phyloP scores from a whole-genome alignment of 1,284 basidiomycete species.

The Peniophora sp. region DNA sequence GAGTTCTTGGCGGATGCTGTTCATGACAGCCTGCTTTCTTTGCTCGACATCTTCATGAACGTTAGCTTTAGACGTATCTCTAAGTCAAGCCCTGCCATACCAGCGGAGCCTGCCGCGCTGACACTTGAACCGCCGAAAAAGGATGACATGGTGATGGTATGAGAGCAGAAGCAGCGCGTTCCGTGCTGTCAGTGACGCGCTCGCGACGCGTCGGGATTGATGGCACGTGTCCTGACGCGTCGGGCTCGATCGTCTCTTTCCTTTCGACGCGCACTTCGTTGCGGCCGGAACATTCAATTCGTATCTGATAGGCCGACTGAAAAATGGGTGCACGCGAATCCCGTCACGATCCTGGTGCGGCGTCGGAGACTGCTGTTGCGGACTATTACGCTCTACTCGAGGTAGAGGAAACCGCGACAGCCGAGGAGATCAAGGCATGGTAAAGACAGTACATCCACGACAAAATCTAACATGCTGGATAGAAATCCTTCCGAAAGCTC shows the following conservation, averaged over 20 bases:
- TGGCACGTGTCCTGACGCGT: no score
- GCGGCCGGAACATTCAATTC: no score
- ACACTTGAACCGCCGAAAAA: conserved; percentile 11
- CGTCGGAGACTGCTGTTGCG: conserved; percentile 13
- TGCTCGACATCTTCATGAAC: conserved; percentile 42
- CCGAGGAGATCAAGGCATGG: conserved; percentile 82
- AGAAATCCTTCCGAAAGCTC: conserved; percentile 79
- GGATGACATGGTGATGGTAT: conserved; percentile 8
- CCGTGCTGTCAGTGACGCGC: conserved; percentile 1
- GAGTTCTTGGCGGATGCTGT: conserved; percentile 61
- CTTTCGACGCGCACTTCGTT: no score
- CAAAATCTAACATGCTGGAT: background rate
- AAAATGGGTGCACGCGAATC: background rate
- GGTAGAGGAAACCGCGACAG: conserved; percentile 71
- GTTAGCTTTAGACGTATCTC: background rate
- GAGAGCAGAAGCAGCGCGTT: background rate
- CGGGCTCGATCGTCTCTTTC: no score
- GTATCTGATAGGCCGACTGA: no score
- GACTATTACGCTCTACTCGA: conserved; percentile 82
- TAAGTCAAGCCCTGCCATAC: background rate
- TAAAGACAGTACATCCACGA: conserved; percentile 1
- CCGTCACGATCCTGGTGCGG: background rate
- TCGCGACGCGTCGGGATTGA: no score
- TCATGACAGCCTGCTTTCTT: conserved; percentile 67
- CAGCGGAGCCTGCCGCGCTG: background rate